These are phyloP conservation scores for Metschnikowia cerradonensis DNA, from an alignment of 805 yeast genomes.

Conservation along the genomic window DNA sequence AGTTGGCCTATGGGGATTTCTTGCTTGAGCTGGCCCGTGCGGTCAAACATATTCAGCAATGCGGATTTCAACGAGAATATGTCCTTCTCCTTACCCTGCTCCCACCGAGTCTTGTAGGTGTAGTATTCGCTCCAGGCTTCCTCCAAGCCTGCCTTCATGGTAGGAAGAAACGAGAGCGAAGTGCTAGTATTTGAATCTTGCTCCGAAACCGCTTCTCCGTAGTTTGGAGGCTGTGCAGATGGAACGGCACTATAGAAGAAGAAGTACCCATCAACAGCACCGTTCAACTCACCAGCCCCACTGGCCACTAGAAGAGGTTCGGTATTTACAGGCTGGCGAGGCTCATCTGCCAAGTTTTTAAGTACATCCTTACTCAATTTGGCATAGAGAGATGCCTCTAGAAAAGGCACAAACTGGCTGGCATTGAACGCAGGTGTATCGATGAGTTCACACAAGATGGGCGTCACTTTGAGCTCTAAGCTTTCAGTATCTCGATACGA, in stretches of 20 bases:
- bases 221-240: slow-evolving; percentile 54
- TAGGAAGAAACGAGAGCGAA: slow-evolving; percentile 36
- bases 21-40: slow-evolving; percentile 24
- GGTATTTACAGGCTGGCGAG: slow-evolving; percentile 57
- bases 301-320: slow-evolving; percentile 70
- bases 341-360: slow-evolving; percentile 59
- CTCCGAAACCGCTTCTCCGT: slow-evolving; percentile 30
- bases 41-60: slow-evolving; percentile 54
- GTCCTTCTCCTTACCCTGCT: slow-evolving; percentile 64
- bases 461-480: slow-evolving; percentile 20
- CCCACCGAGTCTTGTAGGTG: slow-evolving; percentile 53
- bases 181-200: slow-evolving; percentile 11
- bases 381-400: slow-evolving; percentile 66
- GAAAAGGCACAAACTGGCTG: slow-evolving; percentile 66
- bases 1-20: slow-evolving; percentile 11
- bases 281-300: slow-evolving; percentile 75
- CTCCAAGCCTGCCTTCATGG: slow-evolving; percentile 52
- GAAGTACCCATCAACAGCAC: slow-evolving; percentile 70
- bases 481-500: slow-evolving; percentile 11
- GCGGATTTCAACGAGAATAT: slow-evolving; percentile 57
- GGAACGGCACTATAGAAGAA: slow-evolving; percentile 71
- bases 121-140: slow-evolving; percentile 75
- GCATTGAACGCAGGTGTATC: slow-evolving; percentile 73
- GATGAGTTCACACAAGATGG: slow-evolving; percentile 62
- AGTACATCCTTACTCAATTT: slow-evolving; percentile 56